Evolutionary conservation across 2,329 filamentous ascomycete species (phyloP).

Genomic region (Eutypella sp.): DNA sequence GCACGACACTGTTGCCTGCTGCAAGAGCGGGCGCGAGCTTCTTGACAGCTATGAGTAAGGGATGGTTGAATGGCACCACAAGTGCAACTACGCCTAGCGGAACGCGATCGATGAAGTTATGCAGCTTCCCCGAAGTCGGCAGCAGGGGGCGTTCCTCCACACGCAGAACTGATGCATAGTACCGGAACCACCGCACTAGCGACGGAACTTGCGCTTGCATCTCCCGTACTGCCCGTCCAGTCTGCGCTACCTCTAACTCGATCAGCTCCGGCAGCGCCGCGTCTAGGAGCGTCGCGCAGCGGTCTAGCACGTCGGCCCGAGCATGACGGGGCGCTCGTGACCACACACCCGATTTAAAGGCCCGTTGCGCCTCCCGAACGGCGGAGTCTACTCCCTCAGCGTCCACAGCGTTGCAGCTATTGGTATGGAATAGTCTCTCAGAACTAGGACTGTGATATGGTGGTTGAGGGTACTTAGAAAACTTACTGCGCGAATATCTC

Average conservation of each 20-base stretch:
- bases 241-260: constrained; percentile 60
- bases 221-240: constrained; percentile 62
- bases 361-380: constrained; percentile 36
- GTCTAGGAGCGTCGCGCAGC: constrained; percentile 50
- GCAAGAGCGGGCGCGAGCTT: constrained; percentile 58
- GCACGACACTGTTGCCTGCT: constrained; percentile 53
- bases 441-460: constrained; percentile 1
- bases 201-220: constrained; percentile 66
- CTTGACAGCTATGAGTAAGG: constrained; percentile 52
- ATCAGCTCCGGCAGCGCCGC: constrained; percentile 52
- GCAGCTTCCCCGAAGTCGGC: constrained; percentile 57
- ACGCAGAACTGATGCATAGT: constrained; percentile 64
- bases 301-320: constrained; percentile 59
- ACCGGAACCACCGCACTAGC: constrained; percentile 65
- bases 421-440: too few relatives aligned
- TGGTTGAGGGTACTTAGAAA: not conserved
- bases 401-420: constrained; percentile 45
- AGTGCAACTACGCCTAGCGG: constrained; percentile 54
- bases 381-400: constrained; percentile 36
- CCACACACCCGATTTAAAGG: constrained; percentile 50
- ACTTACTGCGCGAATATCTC: constrained; percentile 46
- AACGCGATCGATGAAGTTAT: constrained; percentile 50
- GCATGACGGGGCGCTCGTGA: constrained; percentile 50
- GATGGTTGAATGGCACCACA: constrained; percentile 56
- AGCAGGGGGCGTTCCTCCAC: constrained; percentile 62